Base-by-base conservation (phyloP, 345 rosid species). In the Aegle marmelos region DNA sequence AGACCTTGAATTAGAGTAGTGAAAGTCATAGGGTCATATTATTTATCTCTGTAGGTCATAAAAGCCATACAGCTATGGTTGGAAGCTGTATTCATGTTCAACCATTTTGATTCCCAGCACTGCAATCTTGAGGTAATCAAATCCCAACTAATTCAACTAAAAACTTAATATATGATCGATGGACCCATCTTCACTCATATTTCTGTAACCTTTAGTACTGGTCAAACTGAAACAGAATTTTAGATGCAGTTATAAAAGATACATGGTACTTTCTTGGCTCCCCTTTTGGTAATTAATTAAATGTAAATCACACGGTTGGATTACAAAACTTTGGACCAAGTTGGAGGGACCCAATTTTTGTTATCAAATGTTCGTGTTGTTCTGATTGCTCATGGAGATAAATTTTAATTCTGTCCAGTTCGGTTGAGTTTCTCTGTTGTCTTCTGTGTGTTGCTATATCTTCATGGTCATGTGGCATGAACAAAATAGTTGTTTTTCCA, bases 401-500 rank as follows among this genome's bases (percentile, higher is more conserved):
- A 70, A 70, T 25, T 27, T 5, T 2, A 56, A 1, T 21, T 9
- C 48, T 45, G 57, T 28, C 68, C 22, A 58, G 2, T 70, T 60
- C 4, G 61, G 56, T 63, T 41, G 28, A 30, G 56, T 4, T 27
- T 48, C 28, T 73, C 13, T 54, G 10, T 70, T 77, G 6, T 56
- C 9, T 33, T 72, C 74, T 72, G 36, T 31, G 53, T 11, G 25
- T 45, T 30, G 7, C 73, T 34, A 4, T 24, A 45, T 68, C 27
- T 27, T 2, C 19, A 16, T 5, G 33, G 33, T 28, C 28, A 5
- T 48, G 58, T 16, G 48, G 25, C 19, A 6, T 31, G 48, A 41
- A 41, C 61, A 60, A 70, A 11, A 54, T 53, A 0, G 34, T 58
- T 66, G 22, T n/a, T 61, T 61, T 80, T 79, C 13, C 88, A 95